phyloP scores from a whole-genome alignment of 176 grass and related monocot species.

The Zoysia pacifica region DNA sequence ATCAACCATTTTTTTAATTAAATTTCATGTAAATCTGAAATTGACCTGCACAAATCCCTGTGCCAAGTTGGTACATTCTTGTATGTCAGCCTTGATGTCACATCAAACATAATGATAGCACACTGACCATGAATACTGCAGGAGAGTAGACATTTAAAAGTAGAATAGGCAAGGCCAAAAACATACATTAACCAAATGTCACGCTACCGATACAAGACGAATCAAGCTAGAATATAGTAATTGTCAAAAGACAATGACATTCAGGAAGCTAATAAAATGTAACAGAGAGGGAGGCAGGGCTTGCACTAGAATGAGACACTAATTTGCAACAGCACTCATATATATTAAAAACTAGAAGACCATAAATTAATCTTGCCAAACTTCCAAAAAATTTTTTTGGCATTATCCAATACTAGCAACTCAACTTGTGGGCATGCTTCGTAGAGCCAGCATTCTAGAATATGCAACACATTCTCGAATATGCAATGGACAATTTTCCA shows the following conservation, averaged over 20 bases:
- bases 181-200: not conserved
- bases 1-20: not conserved
- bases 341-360: no score
- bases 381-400: not conserved
- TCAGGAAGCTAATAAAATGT: no score
- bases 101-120: conserved; percentile 81
- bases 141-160: not conserved
- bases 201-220: not conserved
- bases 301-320: no score
- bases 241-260: no score
- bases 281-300: no score
- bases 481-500: not conserved
- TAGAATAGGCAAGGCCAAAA: not conserved
- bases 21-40: not conserved
- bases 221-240: no score
- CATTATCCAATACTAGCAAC: no score
- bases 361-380: no score
- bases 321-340: not conserved
- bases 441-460: not conserved
- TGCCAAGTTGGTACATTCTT: conserved; percentile 80
- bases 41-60: conserved; percentile 68
- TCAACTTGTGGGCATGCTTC: no score
- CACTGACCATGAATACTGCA: conserved; percentile 72
- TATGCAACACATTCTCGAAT: not conserved
- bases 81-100: conserved; percentile 72